Conservation (phyloP, 345 rosid genomes). For the Syzygium aromaticum region DNA sequence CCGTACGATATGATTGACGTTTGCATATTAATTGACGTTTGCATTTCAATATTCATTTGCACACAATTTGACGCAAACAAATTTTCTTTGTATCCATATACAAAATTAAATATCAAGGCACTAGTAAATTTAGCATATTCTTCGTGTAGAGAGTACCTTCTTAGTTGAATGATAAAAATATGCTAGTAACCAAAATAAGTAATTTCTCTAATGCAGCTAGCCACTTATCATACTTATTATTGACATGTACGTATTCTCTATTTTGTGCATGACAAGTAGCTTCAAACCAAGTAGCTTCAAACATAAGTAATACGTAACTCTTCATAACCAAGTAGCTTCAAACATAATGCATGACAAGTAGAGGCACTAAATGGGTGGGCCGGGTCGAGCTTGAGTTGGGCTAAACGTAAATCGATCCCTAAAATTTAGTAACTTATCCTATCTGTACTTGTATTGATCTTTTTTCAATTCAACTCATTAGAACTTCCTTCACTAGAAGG, state of each 20-base stretch:
- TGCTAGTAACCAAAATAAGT: neutral
- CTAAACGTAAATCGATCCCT: fast-evolving
- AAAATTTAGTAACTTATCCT: neutral
- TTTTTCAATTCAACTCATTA: fast-evolving
- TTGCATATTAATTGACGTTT: neutral
- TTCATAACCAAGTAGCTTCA: neutral
- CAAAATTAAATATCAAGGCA: neutral
- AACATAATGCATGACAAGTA: neutral
- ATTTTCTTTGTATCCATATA: neutral
- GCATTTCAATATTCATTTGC: no score
- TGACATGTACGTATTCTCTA: neutral
- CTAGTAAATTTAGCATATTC: neutral
- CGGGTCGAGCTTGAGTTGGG: neutral
- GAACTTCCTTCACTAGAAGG: neutral
- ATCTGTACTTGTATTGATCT: neutral
- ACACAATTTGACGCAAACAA: neutral
- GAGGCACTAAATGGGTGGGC: neutral
- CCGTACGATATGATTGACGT: neutral
- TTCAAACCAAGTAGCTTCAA: neutral
- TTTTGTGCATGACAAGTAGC: neutral
- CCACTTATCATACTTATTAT: neutral
- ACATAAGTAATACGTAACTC: neutral
- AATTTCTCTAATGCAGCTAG: neutral
- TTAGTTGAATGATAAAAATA: neutral
- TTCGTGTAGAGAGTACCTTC: neutral